Base-by-base conservation (phyloP, 106 monocot genomes). In the Agapanthus africanus region DNA sequence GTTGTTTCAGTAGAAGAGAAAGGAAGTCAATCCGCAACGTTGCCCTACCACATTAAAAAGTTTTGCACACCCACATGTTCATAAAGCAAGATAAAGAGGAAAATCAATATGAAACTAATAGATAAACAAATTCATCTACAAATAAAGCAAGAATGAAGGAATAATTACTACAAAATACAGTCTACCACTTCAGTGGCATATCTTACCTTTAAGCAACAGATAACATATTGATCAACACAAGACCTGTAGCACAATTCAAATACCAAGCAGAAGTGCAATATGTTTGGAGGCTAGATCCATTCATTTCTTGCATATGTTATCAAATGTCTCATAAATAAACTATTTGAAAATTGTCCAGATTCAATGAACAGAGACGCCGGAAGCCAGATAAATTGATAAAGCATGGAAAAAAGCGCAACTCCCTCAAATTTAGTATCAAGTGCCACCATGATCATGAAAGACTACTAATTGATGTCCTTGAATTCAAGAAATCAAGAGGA, bases 11-110 rank as follows among this genome's bases (percentile, higher is more conserved):
- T n/a, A 99, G 67, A 90, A 85, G 83, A 77, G 82, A 67, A 23
- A 87, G 76, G 71, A 93, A 93, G 68, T 99, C 93, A 59, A 83
- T 22, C 68, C 93, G 76, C 35, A 93, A 67, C 49, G 79, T 77
- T 26, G 78, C 84, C 79, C 93, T 99, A 70, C 28, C 67, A 68
- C 38, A 28, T 26, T 68, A 31, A 18, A 42, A 22, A 36, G 11
- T 44, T 44, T 11, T 44, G 42, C 16, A 44, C 16, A 44, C 16
- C 42, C 9, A n/a, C n/a, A n/a, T n/a, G n/a, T n/a, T n/a, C n/a
- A n/a, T n/a, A n/a, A n/a, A n/a, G n/a, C n/a, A n/a, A n/a, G n/a
- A n/a, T n/a, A n/a, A n/a, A 59, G 31, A 32, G 18, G 31, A 14
- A 14, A 30, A 33, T 11, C 15, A 2, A 16, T 61, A 61, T 4